Base-by-base conservation (phyloP, 495 filamentous ascomycete genomes). In the Elasticomyces elasticus region DNA sequence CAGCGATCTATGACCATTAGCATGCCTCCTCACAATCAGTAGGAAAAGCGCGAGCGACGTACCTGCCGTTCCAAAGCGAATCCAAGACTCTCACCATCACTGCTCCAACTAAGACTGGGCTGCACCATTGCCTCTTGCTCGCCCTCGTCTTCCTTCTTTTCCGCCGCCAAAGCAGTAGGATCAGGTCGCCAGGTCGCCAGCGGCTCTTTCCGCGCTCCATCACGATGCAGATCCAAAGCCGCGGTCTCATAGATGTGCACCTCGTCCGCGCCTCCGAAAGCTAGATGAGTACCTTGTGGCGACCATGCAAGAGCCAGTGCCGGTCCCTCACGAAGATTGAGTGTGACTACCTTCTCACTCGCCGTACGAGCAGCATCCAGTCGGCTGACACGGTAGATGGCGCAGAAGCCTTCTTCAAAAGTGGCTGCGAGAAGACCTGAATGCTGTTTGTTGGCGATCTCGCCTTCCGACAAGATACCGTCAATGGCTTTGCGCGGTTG, bases 51-150 rank as follows among this genome's bases (percentile, higher is more conserved):
- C 15, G 7, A 33, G 30, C 30, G 15, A 33, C 30, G 30, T 74
- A 89, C 87, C 71, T 81, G 74, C 56, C 78, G 82, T 52, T 80
- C 81, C 23, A 81, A 74, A 17, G 85, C 83, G 64, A 84, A 86
- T 1, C 83, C 85, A 52, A 94, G 73, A 62, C 79, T 82, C 59
- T 83, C 80, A 1, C 86, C 84, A 64, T 87, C 79, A 0, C 76
- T 73, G 69, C 91, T 85, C 87, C 87, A 94, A 43, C 78, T 76
- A 19, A 91, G 63, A 53, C 78, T 81, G 37, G 81, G 76, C 51
- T 66, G 60, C 28, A 59, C 51, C 54, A 61, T 51, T 33, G 49
- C 52, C 2, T 67, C 67, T n/a, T 71, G 71, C 55, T 74, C 73
- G 22, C 72, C 71, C 68, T 61, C 25, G 65, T 66, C 22, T 35